A percentile compares a stretch with the other conserved stretches of the same genome.
Conservation (phyloP, 345 rosid species). For the Lepidium aucheri region DNA sequence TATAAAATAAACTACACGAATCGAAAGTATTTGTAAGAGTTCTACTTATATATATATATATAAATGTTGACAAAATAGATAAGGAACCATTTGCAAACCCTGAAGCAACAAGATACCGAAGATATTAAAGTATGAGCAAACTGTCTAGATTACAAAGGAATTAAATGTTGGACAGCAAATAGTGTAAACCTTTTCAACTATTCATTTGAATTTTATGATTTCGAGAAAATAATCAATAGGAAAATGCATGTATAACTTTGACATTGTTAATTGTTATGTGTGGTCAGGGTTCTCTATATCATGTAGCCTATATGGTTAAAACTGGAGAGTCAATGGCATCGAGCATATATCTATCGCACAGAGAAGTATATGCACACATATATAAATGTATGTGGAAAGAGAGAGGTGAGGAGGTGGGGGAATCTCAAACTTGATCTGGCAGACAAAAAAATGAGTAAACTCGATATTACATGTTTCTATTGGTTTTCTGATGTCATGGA, state of each 20-base stretch:
- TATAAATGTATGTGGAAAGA: too few species aligned
- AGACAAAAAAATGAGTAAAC: neutral
- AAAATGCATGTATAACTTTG: constrained; percentile 16
- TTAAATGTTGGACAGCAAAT: neutral
- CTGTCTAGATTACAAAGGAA: neutral
- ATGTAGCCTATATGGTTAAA: constrained; percentile 17
- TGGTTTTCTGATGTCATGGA: constrained; percentile 14
- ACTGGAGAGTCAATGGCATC: constrained; percentile 29
- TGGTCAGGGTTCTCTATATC: constrained; percentile 2
- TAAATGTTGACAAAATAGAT: constrained; percentile 5
- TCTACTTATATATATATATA: too few species aligned
- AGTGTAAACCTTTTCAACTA: neutral
- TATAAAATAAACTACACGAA: too few species aligned
- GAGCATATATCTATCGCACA: constrained; percentile 6
- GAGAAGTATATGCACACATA: too few species aligned
- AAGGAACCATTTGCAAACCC: constrained; percentile 1
- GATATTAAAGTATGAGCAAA: neutral
- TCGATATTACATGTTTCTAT: neutral
- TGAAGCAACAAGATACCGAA: neutral
- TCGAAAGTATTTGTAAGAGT: too few species aligned
- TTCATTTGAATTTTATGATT: neutral
- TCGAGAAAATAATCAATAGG: neutral
- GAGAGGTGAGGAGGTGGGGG: too few species aligned
- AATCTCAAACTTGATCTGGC: neutral
- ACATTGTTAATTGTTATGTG: neutral